phyloP scores from a whole-genome alignment of 2,329 filamentous ascomycete species.

The Fusarium chlamydosporum region DNA sequence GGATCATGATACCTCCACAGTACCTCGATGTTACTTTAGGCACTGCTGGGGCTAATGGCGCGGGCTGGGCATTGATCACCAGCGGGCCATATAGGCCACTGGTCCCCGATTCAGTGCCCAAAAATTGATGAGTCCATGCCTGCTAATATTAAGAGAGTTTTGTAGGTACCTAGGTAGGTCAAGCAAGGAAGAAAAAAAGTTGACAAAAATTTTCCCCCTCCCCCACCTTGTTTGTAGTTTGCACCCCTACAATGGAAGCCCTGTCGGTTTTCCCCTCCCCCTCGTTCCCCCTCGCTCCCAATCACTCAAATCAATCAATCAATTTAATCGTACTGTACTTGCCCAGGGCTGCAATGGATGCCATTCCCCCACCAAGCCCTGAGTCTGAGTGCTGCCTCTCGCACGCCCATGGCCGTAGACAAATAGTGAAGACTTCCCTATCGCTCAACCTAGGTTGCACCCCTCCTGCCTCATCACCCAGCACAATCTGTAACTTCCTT shows the following conservation, averaged over 20 bases:
- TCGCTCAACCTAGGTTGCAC: constrained; percentile 37
- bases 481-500: constrained; percentile 31
- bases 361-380: constrained; percentile 49
- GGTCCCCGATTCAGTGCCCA: constrained; percentile 40
- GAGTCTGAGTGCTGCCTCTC: constrained; percentile 12
- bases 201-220: constrained; percentile 41
- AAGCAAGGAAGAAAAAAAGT: constrained; percentile 26
- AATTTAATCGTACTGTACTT: constrained; percentile 34
- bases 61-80: constrained; percentile 3
- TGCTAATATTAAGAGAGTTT: constrained; percentile 37
- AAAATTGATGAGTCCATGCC: constrained; percentile 31
- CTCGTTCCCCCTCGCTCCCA: constrained; percentile 43
- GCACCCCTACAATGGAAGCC: constrained; percentile 34
- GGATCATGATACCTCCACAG: constrained; percentile 30
- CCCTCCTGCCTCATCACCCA: constrained; percentile 44
- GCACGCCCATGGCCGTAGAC: constrained; percentile 26
- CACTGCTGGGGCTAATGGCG: constrained; percentile 37
- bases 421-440: constrained; percentile 14
- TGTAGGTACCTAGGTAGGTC: constrained; percentile 2
- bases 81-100: constrained; percentile 9
- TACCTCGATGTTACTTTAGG: constrained; percentile 38
- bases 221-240: constrained; percentile 29
- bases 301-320: constrained; percentile 32
- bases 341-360: constrained; percentile 25
- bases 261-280: constrained; percentile 44